These are phyloP conservation scores for Tylopilus sp. DNA, from an alignment of 768 basidiomycete species.

Conservation along the genomic window DNA sequence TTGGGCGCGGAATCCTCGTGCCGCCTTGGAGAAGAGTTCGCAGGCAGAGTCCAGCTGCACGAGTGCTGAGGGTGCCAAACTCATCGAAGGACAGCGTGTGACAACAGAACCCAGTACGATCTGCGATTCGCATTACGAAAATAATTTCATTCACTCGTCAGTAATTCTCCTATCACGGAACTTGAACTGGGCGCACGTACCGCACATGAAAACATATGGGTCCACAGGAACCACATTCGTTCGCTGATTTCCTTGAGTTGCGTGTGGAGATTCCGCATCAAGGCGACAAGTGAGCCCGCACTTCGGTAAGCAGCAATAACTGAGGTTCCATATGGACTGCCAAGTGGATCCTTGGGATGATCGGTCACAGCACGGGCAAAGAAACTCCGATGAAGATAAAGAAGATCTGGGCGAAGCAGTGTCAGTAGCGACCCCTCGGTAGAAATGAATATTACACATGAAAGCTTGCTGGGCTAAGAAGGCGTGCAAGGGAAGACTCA, in stretches of 20 bases:
- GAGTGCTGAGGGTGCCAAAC: slow-evolving; percentile 69
- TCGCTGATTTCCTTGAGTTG: slow-evolving; percentile 63
- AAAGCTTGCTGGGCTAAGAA: background rate
- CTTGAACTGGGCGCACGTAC: slow-evolving; percentile 36
- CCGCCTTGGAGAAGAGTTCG: slow-evolving; percentile 68
- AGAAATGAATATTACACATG: background rate
- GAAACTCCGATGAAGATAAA: slow-evolving; percentile 71
- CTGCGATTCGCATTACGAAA: slow-evolving; percentile 21
- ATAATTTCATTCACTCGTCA: slow-evolving; percentile 13
- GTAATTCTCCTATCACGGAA: slow-evolving; percentile 10
- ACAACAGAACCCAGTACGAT: slow-evolving; percentile 75
- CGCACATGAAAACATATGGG: slow-evolving; percentile 56
- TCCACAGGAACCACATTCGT: slow-evolving; percentile 57
- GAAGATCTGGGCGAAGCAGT: slow-evolving; percentile 43
- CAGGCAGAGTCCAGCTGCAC: slow-evolving; percentile 73
- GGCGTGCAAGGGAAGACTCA: slow-evolving; percentile 32
- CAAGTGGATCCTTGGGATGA: slow-evolving; percentile 69
- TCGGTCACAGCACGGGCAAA: slow-evolving; percentile 72
- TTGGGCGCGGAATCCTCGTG: slow-evolving; percentile 59
- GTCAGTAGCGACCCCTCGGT: slow-evolving; percentile 14
- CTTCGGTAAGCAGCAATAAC: slow-evolving; percentile 74
- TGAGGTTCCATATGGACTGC: slow-evolving; percentile 68
- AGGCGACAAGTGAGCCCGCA: slow-evolving; percentile 64
- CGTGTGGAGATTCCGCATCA: slow-evolving; percentile 65
- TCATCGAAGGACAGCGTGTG: slow-evolving; percentile 76